Evolutionary conservation across 371 early-diverging fungal species (phyloP), one percentile per base, ranked within the genome.

Genomic region (Actinomucor elegans): DNA sequence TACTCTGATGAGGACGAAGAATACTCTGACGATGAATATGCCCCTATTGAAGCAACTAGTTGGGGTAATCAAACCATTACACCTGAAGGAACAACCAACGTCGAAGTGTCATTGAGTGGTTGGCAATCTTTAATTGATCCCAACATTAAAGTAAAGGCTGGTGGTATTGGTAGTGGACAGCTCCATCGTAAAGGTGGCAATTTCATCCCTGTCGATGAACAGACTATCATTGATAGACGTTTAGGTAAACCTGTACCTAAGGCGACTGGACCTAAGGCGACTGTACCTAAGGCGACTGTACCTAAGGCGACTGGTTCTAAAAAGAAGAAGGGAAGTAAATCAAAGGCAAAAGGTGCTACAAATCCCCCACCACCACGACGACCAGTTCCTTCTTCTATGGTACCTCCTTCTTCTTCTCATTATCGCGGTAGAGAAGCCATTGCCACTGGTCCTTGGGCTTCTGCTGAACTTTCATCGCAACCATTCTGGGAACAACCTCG

Each of bases 131-230:
- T 78, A 12, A 58, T 68, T 26, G 79, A 78, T 57, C 75, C 75
- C 7, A 67, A 52, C 21, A 61, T 66, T 33, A 70, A 73, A 41
- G 17, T 75, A 1, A 63, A 60, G 26, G 50, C 69, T 5, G 61
- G 57, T 40, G 75, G 73, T 41, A 23, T 78, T 17, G 79, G 79
- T 21, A 58, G 67, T 31, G 79, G 79, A 15, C 67, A 69, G 31
- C 55, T 78, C n/a, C 75, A 78, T 47, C 64, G 79, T 34, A 58
- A 59, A 43, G 79, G 79, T 29, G 55, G 27, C 0, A 78, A 78
- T 28, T 78, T 67, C 15, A 66, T 59, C 8, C 79, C 79, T n/a
- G 63, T 78, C 9, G 73, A 72, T 21, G 79, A 78, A 36, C 53
- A 64, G 18, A 27, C 24, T 12, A 78, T 78, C 53, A 31, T 78